Evolutionary conservation across 257 asterid species (phyloP).

Genomic region (Forsythia suspensa): DNA sequence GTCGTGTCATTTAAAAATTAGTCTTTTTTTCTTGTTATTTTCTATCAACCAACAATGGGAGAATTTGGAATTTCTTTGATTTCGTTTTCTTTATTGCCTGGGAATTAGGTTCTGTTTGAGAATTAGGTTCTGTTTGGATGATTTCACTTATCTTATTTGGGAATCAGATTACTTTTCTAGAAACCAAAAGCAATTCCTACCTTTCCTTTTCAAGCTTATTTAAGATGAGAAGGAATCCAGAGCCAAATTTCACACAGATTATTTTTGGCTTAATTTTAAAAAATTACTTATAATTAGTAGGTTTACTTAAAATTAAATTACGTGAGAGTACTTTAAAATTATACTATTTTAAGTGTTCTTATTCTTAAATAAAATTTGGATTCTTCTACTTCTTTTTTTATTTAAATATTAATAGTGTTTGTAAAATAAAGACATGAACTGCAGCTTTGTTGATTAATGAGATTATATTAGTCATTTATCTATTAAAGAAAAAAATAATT

Average conservation of each 20-base stretch:
- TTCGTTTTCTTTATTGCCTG: background rate
- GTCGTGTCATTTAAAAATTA: background rate
- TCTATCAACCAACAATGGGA: background rate
- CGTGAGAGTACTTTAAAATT: no score
- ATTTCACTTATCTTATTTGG: background rate
- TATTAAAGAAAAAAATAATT: no score
- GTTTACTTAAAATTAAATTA: background rate
- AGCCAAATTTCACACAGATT: background rate
- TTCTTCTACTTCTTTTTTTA: no score
- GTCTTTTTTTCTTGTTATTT: background rate
- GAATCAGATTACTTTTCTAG: conserved; percentile 1
- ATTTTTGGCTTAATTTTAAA: background rate
- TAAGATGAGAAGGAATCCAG: background rate
- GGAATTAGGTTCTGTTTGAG: conserved; percentile 1
- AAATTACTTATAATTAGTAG: background rate
- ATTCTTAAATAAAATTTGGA: no score
- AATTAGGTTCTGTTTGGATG: background rate
- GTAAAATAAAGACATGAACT: no score
- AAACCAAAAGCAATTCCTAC: background rate
- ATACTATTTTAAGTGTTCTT: no score
- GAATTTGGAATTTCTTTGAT: background rate
- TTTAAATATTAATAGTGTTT: no score
- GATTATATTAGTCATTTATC: no score
- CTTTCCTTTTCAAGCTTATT: background rate
- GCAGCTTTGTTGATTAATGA: no score